Evolutionary conservation across 495 filamentous ascomycete species (phyloP).

Genomic region (Penicillium malachiteum): DNA sequence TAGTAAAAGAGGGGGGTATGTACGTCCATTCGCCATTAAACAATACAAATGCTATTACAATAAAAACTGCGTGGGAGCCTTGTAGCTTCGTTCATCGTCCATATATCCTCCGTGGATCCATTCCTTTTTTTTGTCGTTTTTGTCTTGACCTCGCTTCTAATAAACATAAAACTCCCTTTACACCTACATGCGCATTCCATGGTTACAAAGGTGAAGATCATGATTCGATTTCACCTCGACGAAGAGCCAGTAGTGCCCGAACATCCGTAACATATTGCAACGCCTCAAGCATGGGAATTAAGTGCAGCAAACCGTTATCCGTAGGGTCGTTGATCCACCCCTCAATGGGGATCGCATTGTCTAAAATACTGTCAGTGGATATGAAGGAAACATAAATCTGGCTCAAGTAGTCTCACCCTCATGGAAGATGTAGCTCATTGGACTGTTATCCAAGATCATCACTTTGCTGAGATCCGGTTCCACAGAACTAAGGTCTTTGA

Average conservation of each 20-base stretch:
- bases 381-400: not conserved
- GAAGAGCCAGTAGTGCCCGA: slow-evolving; percentile 79
- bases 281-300: slow-evolving; percentile 91
- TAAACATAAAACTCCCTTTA: slow-evolving; percentile 20
- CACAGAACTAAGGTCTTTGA: slow-evolving; percentile 94
- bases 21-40: slow-evolving; percentile 15
- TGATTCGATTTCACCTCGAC: slow-evolving; percentile 71
- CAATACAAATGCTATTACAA: slow-evolving; percentile 11
- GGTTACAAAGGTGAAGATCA: slow-evolving; percentile 22
- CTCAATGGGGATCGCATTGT: slow-evolving; percentile 38
- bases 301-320: slow-evolving; percentile 88
- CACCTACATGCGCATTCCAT: slow-evolving; percentile 20
- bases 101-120: slow-evolving; percentile 10
- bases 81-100: slow-evolving; percentile 6
- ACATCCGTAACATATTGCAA: slow-evolving; percentile 96
- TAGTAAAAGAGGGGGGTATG: slow-evolving; percentile 7
- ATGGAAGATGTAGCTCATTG: slow-evolving; percentile 97
- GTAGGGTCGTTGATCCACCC: slow-evolving; percentile 43
- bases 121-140: slow-evolving; percentile 5
- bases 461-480: slow-evolving; percentile 96
- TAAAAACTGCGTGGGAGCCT: not conserved
- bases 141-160: slow-evolving; percentile 17
- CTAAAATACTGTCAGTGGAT: slow-evolving; percentile 18
- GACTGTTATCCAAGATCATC: slow-evolving; percentile 98
- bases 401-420: slow-evolving; percentile 60